Percentiles rank a stretch among this genome's conserved stretches.
These are phyloP conservation scores for Pontederia crassipes DNA, from an alignment of 176 grass and related monocot species.

Conservation along the genomic window DNA sequence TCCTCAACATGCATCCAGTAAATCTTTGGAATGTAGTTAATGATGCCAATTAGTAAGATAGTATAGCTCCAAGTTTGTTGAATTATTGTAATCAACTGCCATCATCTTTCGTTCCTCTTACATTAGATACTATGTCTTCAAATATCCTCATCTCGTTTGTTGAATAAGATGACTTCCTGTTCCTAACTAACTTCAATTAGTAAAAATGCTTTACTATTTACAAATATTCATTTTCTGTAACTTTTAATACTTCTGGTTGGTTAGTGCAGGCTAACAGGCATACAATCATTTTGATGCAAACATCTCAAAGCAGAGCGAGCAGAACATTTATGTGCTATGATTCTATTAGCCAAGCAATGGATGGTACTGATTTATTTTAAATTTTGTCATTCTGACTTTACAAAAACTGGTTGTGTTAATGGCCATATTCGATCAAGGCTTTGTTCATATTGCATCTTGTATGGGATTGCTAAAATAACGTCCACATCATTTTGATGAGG, in stretches of 20 bases:
- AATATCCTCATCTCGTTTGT: constrained; percentile 41
- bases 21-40: too few species aligned
- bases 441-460: too few species aligned
- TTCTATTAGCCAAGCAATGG: constrained; percentile 86
- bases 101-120: too few species aligned
- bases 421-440: too few species aligned
- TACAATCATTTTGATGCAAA: constrained; percentile 96
- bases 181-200: constrained; percentile 56
- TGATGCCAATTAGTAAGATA: too few species aligned
- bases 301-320: constrained; percentile 63
- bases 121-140: constrained; percentile 42
- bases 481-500: too few species aligned
- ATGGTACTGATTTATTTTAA: constrained; percentile 46
- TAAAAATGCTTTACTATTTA: too few species aligned
- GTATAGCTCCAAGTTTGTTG: too few species aligned
- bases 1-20: too few species aligned
- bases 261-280: constrained; percentile 75
- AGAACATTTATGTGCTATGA: constrained; percentile 95
- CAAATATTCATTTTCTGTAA: not conserved
- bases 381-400: not conserved
- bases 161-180: constrained; percentile 51
- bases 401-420: too few species aligned
- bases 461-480: too few species aligned
- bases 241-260: not conserved
- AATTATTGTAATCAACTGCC: too few species aligned